Base-by-base conservation (phyloP, 352 stramenopile genomes). In the Phytophthora cryptogea region DNA sequence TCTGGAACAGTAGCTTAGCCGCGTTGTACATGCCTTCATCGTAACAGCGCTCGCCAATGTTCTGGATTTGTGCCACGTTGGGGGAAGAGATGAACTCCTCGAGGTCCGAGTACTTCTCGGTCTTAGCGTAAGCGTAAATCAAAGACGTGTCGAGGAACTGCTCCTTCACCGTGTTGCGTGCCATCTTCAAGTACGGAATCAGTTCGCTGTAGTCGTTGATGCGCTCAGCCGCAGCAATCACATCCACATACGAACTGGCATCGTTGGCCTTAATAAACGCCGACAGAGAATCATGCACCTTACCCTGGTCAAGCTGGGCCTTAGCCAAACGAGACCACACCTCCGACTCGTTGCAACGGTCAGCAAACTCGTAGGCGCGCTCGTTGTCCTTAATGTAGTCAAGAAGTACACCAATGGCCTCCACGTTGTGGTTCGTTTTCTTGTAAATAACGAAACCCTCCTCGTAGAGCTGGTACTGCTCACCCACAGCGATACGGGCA, bases 361-460 rank as follows among this genome's bases (percentile, higher is more conserved):
- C 97, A 23, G 98, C 98, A 76, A 99, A 99, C 65, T 98, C 96
- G 74, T 99, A 98, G 5, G 97, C 97, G 65, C 98, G 94, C 55
- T 99, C 97, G 53, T 99, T 89, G 77, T 99, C 94, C 72, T 99
- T 97, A 66, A 99, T 97, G 79, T 97, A 92, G 72, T 98, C 89
- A 51, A 98, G 69, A 50, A 98, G 65, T 8, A 98, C 94, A 52
- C 78, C 91, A 51, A 97, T 95, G 44, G 94, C 94, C 48, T 96
- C 84, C 27, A 97, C 87, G 72, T 99, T 98, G 88, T 99, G 94
- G 72, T 99, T 96, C 49, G 95, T 95, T 87, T 99, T 99, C 69
- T 97, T 98, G 89, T 99, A 99, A 69, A 99, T 99, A 36, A 96
- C 96, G 69, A 99, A 99, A 66, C 94, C 98, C 73, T 99, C 98